A percentile compares a stretch with the other conserved stretches of the same genome.
phyloP scores from a whole-genome alignment of 2,329 filamentous ascomycete species.

The Byssoonygena ceratinophila region DNA sequence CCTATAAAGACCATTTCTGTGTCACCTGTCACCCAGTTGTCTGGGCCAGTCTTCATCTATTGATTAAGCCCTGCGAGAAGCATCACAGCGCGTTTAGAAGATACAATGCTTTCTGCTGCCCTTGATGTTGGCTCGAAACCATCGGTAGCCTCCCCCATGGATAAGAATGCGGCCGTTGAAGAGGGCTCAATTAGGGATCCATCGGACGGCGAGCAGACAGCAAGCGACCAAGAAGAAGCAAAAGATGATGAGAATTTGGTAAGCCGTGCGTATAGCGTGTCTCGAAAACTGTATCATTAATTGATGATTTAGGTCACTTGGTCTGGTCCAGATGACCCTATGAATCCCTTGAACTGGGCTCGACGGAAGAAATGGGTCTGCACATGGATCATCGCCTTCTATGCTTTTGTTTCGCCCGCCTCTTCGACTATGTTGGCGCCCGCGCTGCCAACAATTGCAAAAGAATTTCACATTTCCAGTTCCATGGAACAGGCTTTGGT shows the following conservation, averaged over 20 bases:
- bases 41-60: not conserved
- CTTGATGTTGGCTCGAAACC: not conserved
- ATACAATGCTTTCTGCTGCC: not conserved
- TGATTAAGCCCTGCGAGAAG: not conserved
- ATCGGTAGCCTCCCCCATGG: not conserved
- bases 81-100: not conserved
- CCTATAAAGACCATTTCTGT: not conserved
- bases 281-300: not conserved
- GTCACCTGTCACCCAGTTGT: not conserved
- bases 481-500: conserved; percentile 38
- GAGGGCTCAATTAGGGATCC: not conserved
- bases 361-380: conserved; percentile 47
- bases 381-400: conserved; percentile 45
- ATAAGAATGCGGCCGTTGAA: not conserved
- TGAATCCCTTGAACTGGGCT: conserved; percentile 46
- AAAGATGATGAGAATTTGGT: conserved; percentile 12
- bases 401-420: conserved; percentile 54
- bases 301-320: conserved; percentile 25
- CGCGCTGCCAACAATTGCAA: conserved; percentile 42
- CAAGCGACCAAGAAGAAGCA: conserved; percentile 5
- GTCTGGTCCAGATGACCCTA: conserved; percentile 44
- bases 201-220: not conserved
- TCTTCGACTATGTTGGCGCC: conserved; percentile 52
- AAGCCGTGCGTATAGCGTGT: not conserved
- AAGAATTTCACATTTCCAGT: conserved; percentile 44